Evolutionary conservation across 2,329 filamentous ascomycete species (phyloP).

Genomic region (Coniella lustricola): DNA sequence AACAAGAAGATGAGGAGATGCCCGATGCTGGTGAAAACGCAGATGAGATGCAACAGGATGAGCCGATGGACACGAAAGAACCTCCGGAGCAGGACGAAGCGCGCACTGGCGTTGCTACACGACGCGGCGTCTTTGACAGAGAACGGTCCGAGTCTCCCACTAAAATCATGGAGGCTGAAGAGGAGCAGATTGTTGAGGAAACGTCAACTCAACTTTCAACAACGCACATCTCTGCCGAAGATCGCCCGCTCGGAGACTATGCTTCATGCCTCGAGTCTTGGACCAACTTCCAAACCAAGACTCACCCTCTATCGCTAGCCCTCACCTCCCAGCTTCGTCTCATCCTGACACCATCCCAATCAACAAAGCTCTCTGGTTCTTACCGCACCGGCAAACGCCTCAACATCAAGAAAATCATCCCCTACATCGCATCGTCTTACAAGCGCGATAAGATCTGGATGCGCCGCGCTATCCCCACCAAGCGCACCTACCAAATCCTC

Average conservation of each 20-base stretch:
- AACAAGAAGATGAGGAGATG: constrained; percentile 36
- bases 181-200: constrained; percentile 42
- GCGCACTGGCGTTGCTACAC: constrained; percentile 53
- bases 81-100: constrained; percentile 46
- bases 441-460: constrained; percentile 99
- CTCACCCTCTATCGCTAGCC: constrained; percentile 77
- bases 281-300: constrained; percentile 76
- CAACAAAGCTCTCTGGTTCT: constrained; percentile 91
- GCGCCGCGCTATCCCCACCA: constrained; percentile 82
- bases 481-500: constrained; percentile 94
- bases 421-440: constrained; percentile 96
- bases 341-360: constrained; percentile 88
- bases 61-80: constrained; percentile 30
- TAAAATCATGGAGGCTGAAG: constrained; percentile 24
- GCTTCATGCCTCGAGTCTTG: constrained; percentile 65
- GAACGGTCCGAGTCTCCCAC: constrained; percentile 33
- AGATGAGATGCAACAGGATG: constrained; percentile 32
- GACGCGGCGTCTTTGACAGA: constrained; percentile 50
- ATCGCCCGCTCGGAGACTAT: constrained; percentile 39
- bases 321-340: constrained; percentile 92
- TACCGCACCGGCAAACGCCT: constrained; percentile 97
- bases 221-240: constrained; percentile 58
- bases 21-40: constrained; percentile 33
- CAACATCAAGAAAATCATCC: constrained; percentile 99
- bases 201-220: constrained; percentile 59